Percentiles rank a stretch among this genome's conserved stretches.
phyloP scores from a whole-genome alignment of 2,329 filamentous ascomycete species.

The Penicillium sp. region DNA sequence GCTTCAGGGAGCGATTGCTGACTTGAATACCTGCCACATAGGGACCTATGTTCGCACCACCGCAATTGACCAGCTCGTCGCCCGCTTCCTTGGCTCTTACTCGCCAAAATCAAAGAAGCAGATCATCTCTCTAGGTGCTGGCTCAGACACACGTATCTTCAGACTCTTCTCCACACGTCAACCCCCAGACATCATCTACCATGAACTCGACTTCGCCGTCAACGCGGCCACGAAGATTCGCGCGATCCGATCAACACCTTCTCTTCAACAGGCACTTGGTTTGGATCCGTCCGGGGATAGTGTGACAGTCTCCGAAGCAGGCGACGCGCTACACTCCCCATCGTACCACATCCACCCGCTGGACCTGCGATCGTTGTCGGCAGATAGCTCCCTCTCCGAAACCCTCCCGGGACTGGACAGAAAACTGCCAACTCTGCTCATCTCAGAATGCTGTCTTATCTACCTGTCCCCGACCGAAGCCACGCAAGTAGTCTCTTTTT shows the following conservation, averaged over 20 bases:
- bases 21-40: conserved; percentile 32
- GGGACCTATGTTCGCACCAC: conserved; percentile 89
- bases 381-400: conserved; percentile 2
- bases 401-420: conserved; percentile 48
- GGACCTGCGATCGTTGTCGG: conserved; percentile 61
- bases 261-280: conserved; percentile 31
- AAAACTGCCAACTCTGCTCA: conserved; percentile 70
- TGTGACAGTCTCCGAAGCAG: conserved; percentile 36
- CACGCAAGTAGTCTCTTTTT: conserved; percentile 60
- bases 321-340: conserved; percentile 45
- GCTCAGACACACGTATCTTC: conserved; percentile 86
- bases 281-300: conserved; percentile 29
- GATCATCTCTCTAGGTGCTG: conserved; percentile 87
- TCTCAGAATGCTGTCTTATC: conserved; percentile 94
- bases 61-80: conserved; percentile 73
- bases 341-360: conserved; percentile 57
- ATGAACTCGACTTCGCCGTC: conserved; percentile 83
- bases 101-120: conserved; percentile 49
- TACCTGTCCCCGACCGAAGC: conserved; percentile 70
- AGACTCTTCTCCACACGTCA: conserved; percentile 56
- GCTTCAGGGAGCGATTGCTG: background rate
- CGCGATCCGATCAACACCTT: conserved; percentile 33
- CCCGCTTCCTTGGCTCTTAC: conserved; percentile 58
- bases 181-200: conserved; percentile 61
- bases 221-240: conserved; percentile 65